These are phyloP conservation scores for Eimeria praecox DNA, from an alignment of 169 alveolate species.

Conservation along the genomic window DNA sequence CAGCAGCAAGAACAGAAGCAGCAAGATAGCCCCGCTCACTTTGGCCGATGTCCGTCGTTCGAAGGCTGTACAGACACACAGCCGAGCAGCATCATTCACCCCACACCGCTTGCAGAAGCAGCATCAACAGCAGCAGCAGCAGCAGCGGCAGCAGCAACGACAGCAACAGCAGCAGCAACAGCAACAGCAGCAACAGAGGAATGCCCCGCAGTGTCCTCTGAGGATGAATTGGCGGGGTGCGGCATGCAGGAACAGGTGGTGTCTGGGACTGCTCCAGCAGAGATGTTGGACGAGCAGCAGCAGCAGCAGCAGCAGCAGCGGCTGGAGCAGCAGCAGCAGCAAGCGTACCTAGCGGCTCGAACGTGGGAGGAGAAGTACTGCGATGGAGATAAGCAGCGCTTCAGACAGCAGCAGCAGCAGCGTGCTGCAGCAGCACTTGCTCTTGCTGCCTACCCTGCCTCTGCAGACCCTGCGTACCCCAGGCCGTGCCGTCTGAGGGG, in stretches of 20 bases:
- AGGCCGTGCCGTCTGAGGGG: constrained; percentile 8
- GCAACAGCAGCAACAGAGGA: constrained; percentile 43
- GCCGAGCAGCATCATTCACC: constrained; percentile 8
- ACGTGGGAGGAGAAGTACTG: constrained; percentile 77
- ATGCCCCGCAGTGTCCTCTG: constrained; percentile 63
- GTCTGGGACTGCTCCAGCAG: constrained; percentile 3
- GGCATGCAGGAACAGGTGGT: constrained; percentile 49
- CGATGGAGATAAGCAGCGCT: constrained; percentile 64
- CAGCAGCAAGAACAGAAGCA: constrained; percentile 53
- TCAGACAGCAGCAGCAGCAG: constrained; percentile 57
- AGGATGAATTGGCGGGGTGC: constrained; percentile 79
- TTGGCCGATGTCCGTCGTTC: background rate
- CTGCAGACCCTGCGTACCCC: constrained; percentile 41
- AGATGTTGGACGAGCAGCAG: constrained; percentile 19
- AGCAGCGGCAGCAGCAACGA: background rate
- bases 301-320: constrained; percentile 73
- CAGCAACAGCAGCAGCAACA: constrained; percentile 22
- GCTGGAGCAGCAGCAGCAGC: constrained; percentile 73
- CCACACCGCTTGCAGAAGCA: background rate
- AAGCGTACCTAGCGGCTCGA: constrained; percentile 60
- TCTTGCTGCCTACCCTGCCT: constrained; percentile 42
- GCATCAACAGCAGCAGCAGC: constrained; percentile 38
- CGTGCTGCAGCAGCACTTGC: constrained; percentile 67
- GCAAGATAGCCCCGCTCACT: background rate
- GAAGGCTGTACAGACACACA: constrained; percentile 3